Conservation (phyloP, 495 filamentous ascomycete species). For the Xylaria scruposa region DNA sequence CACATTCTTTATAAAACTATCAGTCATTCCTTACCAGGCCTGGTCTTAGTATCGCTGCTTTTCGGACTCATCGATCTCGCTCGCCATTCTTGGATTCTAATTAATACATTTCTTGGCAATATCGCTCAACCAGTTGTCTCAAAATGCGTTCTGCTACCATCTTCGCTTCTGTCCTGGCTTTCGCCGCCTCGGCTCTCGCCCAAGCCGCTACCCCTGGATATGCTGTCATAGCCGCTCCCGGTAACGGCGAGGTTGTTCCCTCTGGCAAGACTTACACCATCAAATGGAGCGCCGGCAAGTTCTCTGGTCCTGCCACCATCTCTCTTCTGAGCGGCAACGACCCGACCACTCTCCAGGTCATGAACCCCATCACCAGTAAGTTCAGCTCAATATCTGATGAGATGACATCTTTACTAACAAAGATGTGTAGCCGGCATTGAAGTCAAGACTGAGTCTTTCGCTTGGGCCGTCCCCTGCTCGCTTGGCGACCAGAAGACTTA, state of each 20-base stretch:
- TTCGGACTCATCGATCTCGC: constrained; percentile 18
- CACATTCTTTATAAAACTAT: constrained; percentile 36
- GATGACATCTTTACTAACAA: constrained; percentile 6
- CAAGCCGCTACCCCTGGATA: constrained; percentile 47
- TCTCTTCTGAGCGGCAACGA: constrained; percentile 48
- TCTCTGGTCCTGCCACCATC: constrained; percentile 42
- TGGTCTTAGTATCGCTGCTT: constrained; percentile 33
- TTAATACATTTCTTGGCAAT: constrained; percentile 25
- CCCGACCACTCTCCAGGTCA: constrained; percentile 35
- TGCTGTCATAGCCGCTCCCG: constrained; percentile 48
- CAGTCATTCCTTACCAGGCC: constrained; percentile 31
- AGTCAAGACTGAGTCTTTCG: constrained; percentile 37
- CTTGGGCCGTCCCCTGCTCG: constrained; percentile 47
- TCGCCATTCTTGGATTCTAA: constrained; percentile 13
- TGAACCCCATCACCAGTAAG: constrained; percentile 50
- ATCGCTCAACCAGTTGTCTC: constrained; percentile 26
- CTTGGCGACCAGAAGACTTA: constrained; percentile 49
- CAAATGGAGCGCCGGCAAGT: constrained; percentile 36
- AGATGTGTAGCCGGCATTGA: constrained; percentile 40
- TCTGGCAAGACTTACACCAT: constrained; percentile 49
- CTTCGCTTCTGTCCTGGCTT: constrained; percentile 50
- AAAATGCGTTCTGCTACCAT: constrained; percentile 53
- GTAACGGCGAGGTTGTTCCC: constrained; percentile 41
- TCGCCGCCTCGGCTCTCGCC: constrained; percentile 50
- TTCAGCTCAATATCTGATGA: constrained; percentile 25